Evolutionary conservation across 2,329 filamentous ascomycete species (phyloP), one percentile per base, ranked within the genome.

Genomic region (Cryoendolithus antarcticus): DNA sequence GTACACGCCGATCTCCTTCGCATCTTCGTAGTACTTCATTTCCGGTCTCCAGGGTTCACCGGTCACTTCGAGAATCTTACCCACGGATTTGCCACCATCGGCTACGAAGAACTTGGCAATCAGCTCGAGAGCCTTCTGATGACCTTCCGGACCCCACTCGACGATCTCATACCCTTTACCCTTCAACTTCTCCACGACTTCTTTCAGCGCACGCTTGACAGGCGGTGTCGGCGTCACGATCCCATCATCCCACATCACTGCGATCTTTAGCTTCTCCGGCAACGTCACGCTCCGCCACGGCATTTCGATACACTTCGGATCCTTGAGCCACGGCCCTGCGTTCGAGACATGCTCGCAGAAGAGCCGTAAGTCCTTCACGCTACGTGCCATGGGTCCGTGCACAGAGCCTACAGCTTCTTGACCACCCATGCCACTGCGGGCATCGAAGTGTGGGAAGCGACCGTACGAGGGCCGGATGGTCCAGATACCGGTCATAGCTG

Each of bases 361-460:
- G 36, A 69, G 51, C 2, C 53, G 51, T 9, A 69, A 61, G 43
- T 78, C 75, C 4, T 62, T 62, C 0, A 81, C 57, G 0, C 67
- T 70, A 24, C 64, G 64, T 1, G 71, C 68, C 63, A 82, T 65
- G 0, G 77, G 77, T 0, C 78, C 77, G 46, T 80, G 78, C 28
- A 80, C 74, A 12, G 72, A 75, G 38, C 66, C 64, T 0, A 82
- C 72, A 2, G 75, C 72, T 54, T 82, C 77, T 51, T 82, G 77
- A 2, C 77, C 77, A 1, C 72, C 68, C 56, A 81, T 66, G 6
- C 75, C 75, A 1, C 72, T 75, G 32, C 72, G 48, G 9, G 63
- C 65, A 21, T 64, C 56, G 40, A 63, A 59, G 59, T 75, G 74
- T 0, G 76, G 74, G 48, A 79, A 79, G 6, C 76, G 66, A 7